These are phyloP conservation scores for Echinochloa phyllopogon DNA, from an alignment of 176 grass and related monocot species.

Conservation along the genomic window DNA sequence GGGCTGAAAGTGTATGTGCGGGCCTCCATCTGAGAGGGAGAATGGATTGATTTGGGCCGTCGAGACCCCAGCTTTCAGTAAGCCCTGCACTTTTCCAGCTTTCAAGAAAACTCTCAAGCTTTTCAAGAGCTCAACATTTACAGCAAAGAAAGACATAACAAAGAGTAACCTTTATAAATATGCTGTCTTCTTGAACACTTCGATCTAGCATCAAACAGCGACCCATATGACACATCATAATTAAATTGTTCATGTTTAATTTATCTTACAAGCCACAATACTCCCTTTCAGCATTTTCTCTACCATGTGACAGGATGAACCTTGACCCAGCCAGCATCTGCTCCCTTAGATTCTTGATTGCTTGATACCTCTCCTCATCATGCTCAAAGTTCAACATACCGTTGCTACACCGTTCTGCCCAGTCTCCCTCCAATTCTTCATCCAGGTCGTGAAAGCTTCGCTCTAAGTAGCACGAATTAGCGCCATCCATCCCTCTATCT, in stretches of 20 bases:
- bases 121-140: neutral
- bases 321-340: constrained; percentile 77
- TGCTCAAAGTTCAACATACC: constrained; percentile 53
- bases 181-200: neutral
- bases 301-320: constrained; percentile 55
- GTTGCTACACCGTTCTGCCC: constrained; percentile 61
- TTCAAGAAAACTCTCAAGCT: too few species aligned
- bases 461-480: neutral
- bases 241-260: neutral
- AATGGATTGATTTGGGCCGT: too few species aligned
- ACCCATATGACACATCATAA: neutral
- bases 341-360: constrained; percentile 78
- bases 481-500: constrained; percentile 38
- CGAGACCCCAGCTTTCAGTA: too few species aligned
- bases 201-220: constrained; percentile 26
- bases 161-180: constrained; percentile 26
- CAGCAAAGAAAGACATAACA: neutral
- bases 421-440: constrained; percentile 60
- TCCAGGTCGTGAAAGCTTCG: constrained; percentile 19
- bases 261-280: constrained; percentile 43
- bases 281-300: constrained; percentile 35
- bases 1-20: too few species aligned
- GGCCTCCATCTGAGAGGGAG: too few species aligned
- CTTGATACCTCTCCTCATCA: constrained; percentile 71
- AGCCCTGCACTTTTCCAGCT: too few species aligned